A percentile compares a stretch with the other conserved stretches of the same genome.
phyloP scores from a whole-genome alignment of 257 asterid species.

The Lycium barbarum region DNA sequence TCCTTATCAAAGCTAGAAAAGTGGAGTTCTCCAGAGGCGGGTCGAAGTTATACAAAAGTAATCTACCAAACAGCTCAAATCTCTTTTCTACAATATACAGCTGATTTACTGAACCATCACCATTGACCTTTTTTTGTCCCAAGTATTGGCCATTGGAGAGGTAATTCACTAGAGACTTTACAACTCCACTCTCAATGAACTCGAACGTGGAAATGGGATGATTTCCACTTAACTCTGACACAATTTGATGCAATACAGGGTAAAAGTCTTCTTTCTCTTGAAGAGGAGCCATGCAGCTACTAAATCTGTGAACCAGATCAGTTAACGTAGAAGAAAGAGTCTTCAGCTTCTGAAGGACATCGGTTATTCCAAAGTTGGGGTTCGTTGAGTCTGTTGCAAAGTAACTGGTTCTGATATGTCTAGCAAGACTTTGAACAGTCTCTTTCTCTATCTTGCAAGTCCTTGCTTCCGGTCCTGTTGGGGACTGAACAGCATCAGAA shows the following conservation, averaged over 20 bases:
- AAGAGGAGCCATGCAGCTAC: conserved; percentile 45
- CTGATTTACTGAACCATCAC: conserved; percentile 31
- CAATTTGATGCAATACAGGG: conserved; percentile 59
- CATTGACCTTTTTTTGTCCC: conserved; percentile 40
- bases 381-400: conserved; percentile 63
- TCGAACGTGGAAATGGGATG: conserved; percentile 89
- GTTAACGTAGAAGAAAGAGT: conserved; percentile 60
- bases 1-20: conserved; percentile 52
- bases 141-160: conserved; percentile 61
- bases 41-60: conserved; percentile 55
- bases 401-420: conserved; percentile 64
- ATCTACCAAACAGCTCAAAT: conserved; percentile 73
- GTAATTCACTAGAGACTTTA: conserved; percentile 70
- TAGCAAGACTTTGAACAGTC: conserved; percentile 70
- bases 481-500: conserved; percentile 53
- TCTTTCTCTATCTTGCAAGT: conserved; percentile 76
- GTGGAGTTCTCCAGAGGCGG: conserved; percentile 49
- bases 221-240: conserved; percentile 70
- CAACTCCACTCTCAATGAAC: conserved; percentile 93
- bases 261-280: conserved; percentile 63
- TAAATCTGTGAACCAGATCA: conserved; percentile 44
- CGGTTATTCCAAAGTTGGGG: conserved; percentile 75
- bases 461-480: conserved; percentile 45
- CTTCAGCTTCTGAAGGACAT: conserved; percentile 75
- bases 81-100: conserved; percentile 56